Conservation (phyloP, 257 asterid genomes). For the Anisodus tanguticus region DNA sequence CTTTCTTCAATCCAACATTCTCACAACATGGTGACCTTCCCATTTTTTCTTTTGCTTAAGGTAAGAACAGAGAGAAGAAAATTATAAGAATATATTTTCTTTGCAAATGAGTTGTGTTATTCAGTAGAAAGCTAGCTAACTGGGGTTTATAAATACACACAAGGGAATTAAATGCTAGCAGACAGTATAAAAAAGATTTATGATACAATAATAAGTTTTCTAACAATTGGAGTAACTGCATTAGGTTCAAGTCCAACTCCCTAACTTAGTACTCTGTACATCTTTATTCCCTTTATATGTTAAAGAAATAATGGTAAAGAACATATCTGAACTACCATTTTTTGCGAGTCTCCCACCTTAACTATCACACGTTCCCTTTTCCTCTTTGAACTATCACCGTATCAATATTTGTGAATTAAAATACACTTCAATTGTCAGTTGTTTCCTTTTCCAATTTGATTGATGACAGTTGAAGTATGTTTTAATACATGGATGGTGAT, state of each 20-base stretch:
- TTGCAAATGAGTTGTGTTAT: not conserved
- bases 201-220: constrained; percentile 4
- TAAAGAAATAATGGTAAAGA: no score
- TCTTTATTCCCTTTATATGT: not conserved
- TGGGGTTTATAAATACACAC: not conserved
- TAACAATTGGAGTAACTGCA: constrained; percentile 17
- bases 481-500: no score
- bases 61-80: not conserved
- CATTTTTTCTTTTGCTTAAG: not conserved
- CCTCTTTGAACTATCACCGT: no score
- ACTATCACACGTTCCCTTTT: no score
- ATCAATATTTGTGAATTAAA: no score
- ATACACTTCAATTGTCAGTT: no score
- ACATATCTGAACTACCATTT: no score
- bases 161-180: not conserved
- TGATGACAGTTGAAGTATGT: no score
- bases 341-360: no score
- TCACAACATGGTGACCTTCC: constrained; percentile 31
- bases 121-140: not conserved
- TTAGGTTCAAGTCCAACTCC: constrained; percentile 23
- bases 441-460: no score
- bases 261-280: constrained; percentile 6
- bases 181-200: not conserved
- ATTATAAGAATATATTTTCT: not conserved
- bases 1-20: constrained; percentile 24